Evolutionary conservation across 2,329 filamentous ascomycete genomes (phyloP).

Genomic region (Fusarium sp.): DNA sequence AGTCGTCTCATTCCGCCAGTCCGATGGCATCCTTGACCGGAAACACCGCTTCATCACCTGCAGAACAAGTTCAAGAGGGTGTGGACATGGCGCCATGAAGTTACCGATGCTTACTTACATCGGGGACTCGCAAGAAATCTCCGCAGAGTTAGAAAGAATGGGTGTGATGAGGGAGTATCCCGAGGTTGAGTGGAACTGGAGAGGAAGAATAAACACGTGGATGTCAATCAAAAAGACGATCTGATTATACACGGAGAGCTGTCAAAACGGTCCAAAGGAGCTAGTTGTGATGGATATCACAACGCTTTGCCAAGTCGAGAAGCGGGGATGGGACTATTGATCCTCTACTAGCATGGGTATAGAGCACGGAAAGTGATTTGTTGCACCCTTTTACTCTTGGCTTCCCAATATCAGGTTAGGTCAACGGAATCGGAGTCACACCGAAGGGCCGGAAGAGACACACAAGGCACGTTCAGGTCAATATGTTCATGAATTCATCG

Average conservation of each 20-base stretch:
- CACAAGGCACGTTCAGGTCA: not conserved
- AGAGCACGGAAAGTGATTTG: not conserved
- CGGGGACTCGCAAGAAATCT: not conserved
- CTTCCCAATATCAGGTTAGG: not conserved
- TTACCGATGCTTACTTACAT: not conserved
- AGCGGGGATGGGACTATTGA: slow-evolving; percentile 19
- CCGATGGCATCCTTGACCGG: slow-evolving; percentile 15
- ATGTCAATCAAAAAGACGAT: not conserved
- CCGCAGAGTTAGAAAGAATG: slow-evolving; percentile 17
- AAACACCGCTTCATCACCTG: slow-evolving; percentile 17
- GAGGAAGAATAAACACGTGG: slow-evolving; percentile 27
- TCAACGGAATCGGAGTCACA: not conserved
- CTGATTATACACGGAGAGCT: not conserved
- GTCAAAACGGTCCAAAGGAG: not conserved
- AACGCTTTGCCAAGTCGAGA: not conserved
- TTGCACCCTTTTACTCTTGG: not conserved
- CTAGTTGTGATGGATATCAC: not conserved
- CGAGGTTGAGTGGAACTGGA: slow-evolving; percentile 18
- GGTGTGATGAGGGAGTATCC: slow-evolving; percentile 33
- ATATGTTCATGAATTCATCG: slow-evolving; percentile 33
- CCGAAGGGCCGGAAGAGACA: not conserved
- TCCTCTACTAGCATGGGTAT: slow-evolving; percentile 11
- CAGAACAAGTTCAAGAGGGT: not conserved
- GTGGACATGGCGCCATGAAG: not conserved
- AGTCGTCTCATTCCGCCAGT: not conserved